Base-by-base conservation (phyloP, 176 grass and related monocot species). In the Luzula sylvatica region DNA sequence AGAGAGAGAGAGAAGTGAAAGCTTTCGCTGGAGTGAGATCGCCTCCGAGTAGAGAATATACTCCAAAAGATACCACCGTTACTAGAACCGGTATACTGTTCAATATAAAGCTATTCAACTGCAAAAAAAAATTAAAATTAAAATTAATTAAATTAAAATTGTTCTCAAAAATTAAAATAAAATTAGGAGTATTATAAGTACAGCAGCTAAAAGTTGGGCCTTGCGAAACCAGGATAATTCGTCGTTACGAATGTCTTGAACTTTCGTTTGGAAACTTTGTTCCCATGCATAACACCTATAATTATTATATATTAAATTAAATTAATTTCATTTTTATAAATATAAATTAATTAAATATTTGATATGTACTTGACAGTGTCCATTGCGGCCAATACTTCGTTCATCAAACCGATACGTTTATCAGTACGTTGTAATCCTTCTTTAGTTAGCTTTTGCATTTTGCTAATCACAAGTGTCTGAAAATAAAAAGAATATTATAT, bases 321-420 rank as follows among this genome's bases (percentile, higher is more conserved):
- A 35, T 7, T 4, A 35, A 35, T 35, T 35, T 35, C 30, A 9
- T 9, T 7, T 35, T 35, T 9, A 35, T 35, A 35, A 4, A 35
- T 9, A 35, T 7, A 35, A 35, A 32, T 47, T 64, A 15, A 25
- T 44, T 46, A 42, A 46, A 23, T 73, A 55, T 50, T 23, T 48
- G 50, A 73, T 73, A 55, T 81, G 75, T 83, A 98, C 92, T 98
- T 98, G 55, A 98, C 92, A 17, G 78, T 78, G 69, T 98, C 92
- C 92, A 98, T 98, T 12, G 92, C 92, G 62, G 92, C 92, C 74
- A 98, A 80, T 71, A 98, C 38, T 90, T 98, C 92, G 61, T 98
- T 98, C 92, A 98, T 90, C 27, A 98, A 81, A 65, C 92, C 47
- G 42, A 98, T 98, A 69, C 85, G 72, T 56, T 90, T 98, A 78